Percentiles rank a stretch among this genome's conserved stretches.
Evolutionary conservation across 2,329 filamentous ascomycete genomes (phyloP).

Genomic region (Eutypella sp.): DNA sequence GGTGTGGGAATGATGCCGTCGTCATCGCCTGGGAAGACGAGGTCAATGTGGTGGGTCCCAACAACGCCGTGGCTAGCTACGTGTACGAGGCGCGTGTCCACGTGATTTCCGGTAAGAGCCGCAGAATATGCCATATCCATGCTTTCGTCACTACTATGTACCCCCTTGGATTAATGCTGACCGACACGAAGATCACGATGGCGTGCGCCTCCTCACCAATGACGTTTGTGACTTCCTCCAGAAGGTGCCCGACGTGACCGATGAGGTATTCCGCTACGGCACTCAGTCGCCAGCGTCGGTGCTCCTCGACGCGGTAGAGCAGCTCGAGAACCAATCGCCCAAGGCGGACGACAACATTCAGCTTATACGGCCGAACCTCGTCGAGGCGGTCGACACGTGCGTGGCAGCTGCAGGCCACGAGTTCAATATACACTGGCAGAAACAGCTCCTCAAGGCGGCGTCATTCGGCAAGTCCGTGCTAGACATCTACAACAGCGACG

Average conservation of each 20-base stretch:
- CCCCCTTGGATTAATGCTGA: not conserved
- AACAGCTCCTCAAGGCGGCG: conserved; percentile 89
- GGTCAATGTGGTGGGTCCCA: conserved; percentile 85
- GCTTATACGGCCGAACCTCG: conserved; percentile 79
- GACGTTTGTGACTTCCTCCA: conserved; percentile 98
- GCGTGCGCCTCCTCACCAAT: conserved; percentile 84
- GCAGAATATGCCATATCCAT: not conserved
- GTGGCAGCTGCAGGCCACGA: conserved; percentile 91
- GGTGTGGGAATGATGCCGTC: conserved; percentile 94
- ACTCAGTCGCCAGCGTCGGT: conserved; percentile 87
- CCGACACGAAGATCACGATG: conserved; percentile 60
- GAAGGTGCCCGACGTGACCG: conserved; percentile 78
- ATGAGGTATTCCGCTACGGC: conserved; percentile 84
- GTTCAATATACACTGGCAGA: conserved; percentile 88
- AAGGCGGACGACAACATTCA: conserved; percentile 98
- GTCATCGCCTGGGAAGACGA: conserved; percentile 97
- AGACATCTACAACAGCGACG: conserved; percentile 95
- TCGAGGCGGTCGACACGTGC: conserved; percentile 89
- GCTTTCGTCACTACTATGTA: not conserved
- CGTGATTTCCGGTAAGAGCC: conserved; percentile 66
- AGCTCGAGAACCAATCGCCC: conserved; percentile 87
- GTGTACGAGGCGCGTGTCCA: conserved; percentile 92
- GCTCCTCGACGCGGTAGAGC: conserved; percentile 85
- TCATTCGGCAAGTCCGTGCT: conserved; percentile 97
- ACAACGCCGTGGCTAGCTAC: conserved; percentile 68